Base-by-base conservation (phyloP, 371 early-diverging fungal genomes). In the Saksenaea oblongispora region DNA sequence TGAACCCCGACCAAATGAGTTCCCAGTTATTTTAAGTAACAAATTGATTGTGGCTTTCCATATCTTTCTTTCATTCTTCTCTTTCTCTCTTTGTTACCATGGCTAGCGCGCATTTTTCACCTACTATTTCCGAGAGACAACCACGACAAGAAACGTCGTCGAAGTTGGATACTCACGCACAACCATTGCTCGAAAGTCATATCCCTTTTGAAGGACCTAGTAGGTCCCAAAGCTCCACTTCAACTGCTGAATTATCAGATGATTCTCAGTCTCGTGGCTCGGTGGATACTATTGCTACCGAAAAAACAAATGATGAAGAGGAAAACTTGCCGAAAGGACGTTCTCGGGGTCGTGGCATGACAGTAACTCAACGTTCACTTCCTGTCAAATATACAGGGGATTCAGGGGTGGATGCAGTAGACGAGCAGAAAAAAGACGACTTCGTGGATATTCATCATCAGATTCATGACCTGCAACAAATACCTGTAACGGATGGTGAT, bases 391-490 rank as follows among this genome's bases (percentile, higher is more conserved):
- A 13, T 11, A 27, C 8, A 37, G 28, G 28, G 14, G 22, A 41
- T 14, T 5, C 22, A 47, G 51, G 51, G 51, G 51, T 22, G 22
- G 51, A 47, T 47, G 51, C 51, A 47, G 51, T 22, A 17, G 17
- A 22, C 51, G 51, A 22, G 9, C 22, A 22, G 51, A 22, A 9
- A 47, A 9, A 22, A n/a, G n/a, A n/a, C n/a, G n/a, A n/a, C n/a
- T n/a, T n/a, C n/a, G 51, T 11, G 9, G 51, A 47, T 22, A 22
- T 47, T 18, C 51, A 22, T 22, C 22, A 22, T 3, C 73, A 69
- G 28, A 68, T 72, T 24, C 68, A 72, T 56, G 67, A 58, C 13
- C 56, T 72, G 54, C 62, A 67, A 13, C 60, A 64, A 34, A 56
- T n/a, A n/a, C n/a, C 26, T 39, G 53, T 10, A 28, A 51, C 28